phyloP scores from a whole-genome alignment of 129 eudicot species.

The Kitagawia praeruptora region DNA sequence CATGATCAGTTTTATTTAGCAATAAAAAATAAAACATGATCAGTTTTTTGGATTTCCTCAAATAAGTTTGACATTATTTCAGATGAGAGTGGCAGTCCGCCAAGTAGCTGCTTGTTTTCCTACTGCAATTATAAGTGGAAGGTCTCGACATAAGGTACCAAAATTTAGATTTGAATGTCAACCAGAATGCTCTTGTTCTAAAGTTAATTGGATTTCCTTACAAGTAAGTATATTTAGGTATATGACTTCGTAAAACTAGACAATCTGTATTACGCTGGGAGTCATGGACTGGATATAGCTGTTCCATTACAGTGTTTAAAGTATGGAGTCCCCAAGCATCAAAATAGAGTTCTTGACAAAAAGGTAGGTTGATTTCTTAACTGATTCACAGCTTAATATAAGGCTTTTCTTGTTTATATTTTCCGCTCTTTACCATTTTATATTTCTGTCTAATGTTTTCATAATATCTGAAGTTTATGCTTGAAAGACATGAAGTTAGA shows the following conservation, averaged over 20 bases:
- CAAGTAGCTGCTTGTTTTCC: slow-evolving; percentile 42
- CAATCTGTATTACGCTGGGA: slow-evolving; percentile 41
- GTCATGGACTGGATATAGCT: slow-evolving; percentile 55
- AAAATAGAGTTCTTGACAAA: slow-evolving; percentile 26
- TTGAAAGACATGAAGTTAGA: background rate
- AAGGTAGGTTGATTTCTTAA: slow-evolving; percentile 18
- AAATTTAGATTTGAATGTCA: background rate
- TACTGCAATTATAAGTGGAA: slow-evolving; percentile 54
- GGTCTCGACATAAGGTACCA: slow-evolving; percentile 41
- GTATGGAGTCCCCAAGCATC: slow-evolving; percentile 28
- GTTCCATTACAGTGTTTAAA: slow-evolving; percentile 26
- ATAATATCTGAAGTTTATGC: too few relatives aligned
- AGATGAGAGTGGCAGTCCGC: slow-evolving; percentile 42
- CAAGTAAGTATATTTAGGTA: slow-evolving; percentile 18
- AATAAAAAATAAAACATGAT: background rate
- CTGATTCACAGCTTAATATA: too few relatives aligned
- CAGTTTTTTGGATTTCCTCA: background rate
- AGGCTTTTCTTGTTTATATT: background rate
- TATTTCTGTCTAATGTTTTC: background rate
- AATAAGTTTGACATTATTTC: background rate
- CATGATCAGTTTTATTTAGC: background rate
- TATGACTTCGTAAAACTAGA: slow-evolving; percentile 33
- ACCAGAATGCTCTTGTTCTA: background rate
- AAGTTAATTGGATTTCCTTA: background rate
- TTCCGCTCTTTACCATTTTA: background rate